Percentiles rank a stretch among this genome's conserved stretches.
Evolutionary conservation across 169 alveolate species (phyloP).

Genomic region (Plasmodium adleri): DNA sequence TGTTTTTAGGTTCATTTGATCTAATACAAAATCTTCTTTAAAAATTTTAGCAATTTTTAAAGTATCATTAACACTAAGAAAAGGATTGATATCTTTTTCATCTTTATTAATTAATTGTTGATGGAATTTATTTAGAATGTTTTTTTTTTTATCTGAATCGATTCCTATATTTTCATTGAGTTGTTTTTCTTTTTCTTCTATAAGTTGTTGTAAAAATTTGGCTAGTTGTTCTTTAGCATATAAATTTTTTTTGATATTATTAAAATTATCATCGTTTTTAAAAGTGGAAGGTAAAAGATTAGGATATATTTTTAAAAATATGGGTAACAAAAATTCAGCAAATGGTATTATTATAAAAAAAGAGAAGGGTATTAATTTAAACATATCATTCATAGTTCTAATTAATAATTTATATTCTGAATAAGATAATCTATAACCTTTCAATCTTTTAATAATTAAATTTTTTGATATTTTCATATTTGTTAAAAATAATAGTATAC

Average conservation of each 20-base stretch:
- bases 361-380: conserved; percentile 91
- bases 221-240: conserved; percentile 91
- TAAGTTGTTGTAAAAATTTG: conserved; percentile 89
- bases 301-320: conserved; percentile 91
- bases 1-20: conserved; percentile 89
- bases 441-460: conserved; percentile 82
- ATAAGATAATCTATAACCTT: conserved; percentile 88
- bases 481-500: conserved; percentile 81
- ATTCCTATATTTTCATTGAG: conserved; percentile 82
- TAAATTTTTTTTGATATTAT: conserved; percentile 86
- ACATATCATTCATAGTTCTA: conserved; percentile 89
- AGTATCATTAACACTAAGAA: conserved; percentile 81
- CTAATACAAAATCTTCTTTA: conserved; percentile 89
- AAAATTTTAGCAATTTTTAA: conserved; percentile 87
- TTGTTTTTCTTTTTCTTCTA: conserved; percentile 79
- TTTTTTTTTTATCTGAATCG: conserved; percentile 81
- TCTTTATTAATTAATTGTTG: conserved; percentile 85
- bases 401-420: conserved; percentile 88
- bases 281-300: conserved; percentile 92
- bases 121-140: conserved; percentile 87
- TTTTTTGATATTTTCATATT: conserved; percentile 86
- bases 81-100: conserved; percentile 87
- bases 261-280: conserved; percentile 83
- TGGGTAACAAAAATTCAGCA: conserved; percentile 91
- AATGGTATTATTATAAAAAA: conserved; percentile 90